Evolutionary conservation across 2,329 filamentous ascomycete genomes (phyloP).

Genomic region (Exophiala alcalophila): DNA sequence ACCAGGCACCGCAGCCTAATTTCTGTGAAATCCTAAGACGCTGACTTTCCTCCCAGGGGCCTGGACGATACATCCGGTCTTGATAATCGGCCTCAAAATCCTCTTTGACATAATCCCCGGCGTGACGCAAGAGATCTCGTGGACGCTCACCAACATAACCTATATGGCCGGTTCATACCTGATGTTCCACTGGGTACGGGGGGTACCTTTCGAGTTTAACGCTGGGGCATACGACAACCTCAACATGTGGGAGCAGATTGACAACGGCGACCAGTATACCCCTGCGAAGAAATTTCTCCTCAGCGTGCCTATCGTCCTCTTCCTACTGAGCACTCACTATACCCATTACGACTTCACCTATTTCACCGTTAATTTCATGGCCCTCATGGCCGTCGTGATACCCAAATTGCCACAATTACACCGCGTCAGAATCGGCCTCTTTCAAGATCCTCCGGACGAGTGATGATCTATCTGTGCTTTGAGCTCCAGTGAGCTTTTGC

Average conservation of each 20-base stretch:
- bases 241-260: constrained; percentile 99
- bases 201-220: constrained; percentile 98
- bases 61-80: constrained; percentile 94
- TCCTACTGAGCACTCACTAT: constrained; percentile 96
- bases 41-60: constrained; percentile 61
- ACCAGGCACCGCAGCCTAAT: background rate
- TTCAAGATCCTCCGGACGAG: constrained; percentile 67
- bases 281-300: constrained; percentile 98
- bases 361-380: constrained; percentile 95
- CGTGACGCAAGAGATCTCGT: constrained; percentile 95
- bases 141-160: constrained; percentile 97
- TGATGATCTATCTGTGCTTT: constrained; percentile 8
- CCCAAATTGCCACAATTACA: constrained; percentile 89
- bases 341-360: constrained; percentile 97
- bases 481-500: no score
- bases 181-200: constrained; percentile 99
- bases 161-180: constrained; percentile 99
- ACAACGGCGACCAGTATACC: constrained; percentile 97
- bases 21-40: constrained; percentile 16
- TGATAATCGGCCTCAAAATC: constrained; percentile 89
- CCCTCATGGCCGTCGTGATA: constrained; percentile 87
- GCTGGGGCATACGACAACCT: constrained; percentile 97
- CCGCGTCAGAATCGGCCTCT: constrained; percentile 72
- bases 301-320: constrained; percentile 88
- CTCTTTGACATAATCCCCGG: constrained; percentile 95